Base-by-base conservation (phyloP, 208 protist species). In the Trichomonas vaginalis region DNA sequence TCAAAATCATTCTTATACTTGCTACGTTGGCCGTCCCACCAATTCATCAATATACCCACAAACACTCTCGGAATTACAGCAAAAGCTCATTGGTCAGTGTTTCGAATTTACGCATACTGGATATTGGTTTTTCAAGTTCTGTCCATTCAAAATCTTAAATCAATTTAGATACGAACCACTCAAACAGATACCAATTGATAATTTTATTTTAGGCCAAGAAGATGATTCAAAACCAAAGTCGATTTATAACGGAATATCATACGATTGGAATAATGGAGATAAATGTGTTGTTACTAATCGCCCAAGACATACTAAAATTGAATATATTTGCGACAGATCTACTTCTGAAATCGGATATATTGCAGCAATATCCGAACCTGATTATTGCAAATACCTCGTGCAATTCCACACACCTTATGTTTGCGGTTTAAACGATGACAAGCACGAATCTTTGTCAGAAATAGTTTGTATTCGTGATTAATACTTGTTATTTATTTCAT, bases 91-190 rank as follows among this genome's bases (percentile, higher is more conserved):
- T 35, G 82, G 42, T 3, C 27, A 21, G 17, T 90, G 82, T 40
- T 48, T 90, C 23, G 40, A 90, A 90, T 35, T 35, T 0, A 48
- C 82, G 32, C 82, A 90, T 90, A 90, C 82, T 1, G 9, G 48
- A 48, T 90, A 90, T 90, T 90, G 82, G 82, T 90, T 35, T 48
- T 90, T 48, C 21, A 90, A 23, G 32, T 90, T 90, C 42, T 90
- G 82, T 40, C 82, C 82, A 48, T 90, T 90, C 32, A 90, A 48
- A 17, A 23, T 0, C 0, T 21, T 90, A 1, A 48, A 14, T 2
- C 82, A 90, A 48, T 90, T 48, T 48, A 9, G 82, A 48, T 90
- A 48, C 42, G 40, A 6, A 48, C 15, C 4, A n/a, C 14, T 32
- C 23, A 90, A 90, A 10, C 17, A 48, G 17, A 86, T 37, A 15